Evolutionary conservation across 257 asterid species (phyloP).

Genomic region (Craterostigma plantagineum): DNA sequence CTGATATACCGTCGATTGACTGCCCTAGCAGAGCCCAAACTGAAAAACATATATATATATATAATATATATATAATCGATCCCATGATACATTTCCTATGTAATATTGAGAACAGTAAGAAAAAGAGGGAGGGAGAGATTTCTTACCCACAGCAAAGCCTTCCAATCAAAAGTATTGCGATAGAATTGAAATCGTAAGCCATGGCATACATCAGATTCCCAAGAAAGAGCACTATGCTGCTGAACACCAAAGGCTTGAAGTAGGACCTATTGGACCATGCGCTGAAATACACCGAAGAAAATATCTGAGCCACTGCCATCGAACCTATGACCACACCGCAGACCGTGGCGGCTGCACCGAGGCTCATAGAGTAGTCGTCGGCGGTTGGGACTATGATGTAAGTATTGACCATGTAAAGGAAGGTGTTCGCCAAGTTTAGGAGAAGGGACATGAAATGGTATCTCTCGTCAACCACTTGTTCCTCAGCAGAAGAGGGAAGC

Average conservation of each 20-base stretch:
- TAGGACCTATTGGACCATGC: conserved; percentile 98
- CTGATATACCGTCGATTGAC: conserved; percentile 92
- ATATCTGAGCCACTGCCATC: conserved; percentile 96
- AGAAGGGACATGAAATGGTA: conserved; percentile 89
- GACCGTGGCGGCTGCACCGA: conserved; percentile 97
- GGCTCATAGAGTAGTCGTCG: conserved; percentile 92
- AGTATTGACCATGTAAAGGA: conserved; percentile 94
- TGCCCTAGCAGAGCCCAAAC: conserved; percentile 97
- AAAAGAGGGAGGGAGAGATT: conserved; percentile 11
- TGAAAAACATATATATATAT: conserved; percentile 16
- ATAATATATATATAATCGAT: neutral
- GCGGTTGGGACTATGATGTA: conserved; percentile 97
- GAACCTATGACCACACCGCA: conserved; percentile 94
- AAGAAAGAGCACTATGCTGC: conserved; percentile 63
- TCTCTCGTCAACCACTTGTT: conserved; percentile 48
- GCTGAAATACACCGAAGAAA: conserved; percentile 95
- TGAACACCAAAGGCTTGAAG: conserved; percentile 74
- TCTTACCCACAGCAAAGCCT: conserved; percentile 81
- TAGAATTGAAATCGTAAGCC: conserved; percentile 75
- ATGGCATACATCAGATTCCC: conserved; percentile 76
- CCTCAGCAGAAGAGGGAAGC: conserved; percentile 49
- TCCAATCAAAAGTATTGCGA: conserved; percentile 58
- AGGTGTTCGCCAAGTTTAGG: conserved; percentile 84
- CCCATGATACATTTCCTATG: too few relatives aligned
- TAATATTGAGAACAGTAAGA: too few relatives aligned